Evolutionary conservation across 352 stramenopile genomes (phyloP), one percentile per base, ranked within the genome.

Genomic region (Phytopythium vexans): DNA sequence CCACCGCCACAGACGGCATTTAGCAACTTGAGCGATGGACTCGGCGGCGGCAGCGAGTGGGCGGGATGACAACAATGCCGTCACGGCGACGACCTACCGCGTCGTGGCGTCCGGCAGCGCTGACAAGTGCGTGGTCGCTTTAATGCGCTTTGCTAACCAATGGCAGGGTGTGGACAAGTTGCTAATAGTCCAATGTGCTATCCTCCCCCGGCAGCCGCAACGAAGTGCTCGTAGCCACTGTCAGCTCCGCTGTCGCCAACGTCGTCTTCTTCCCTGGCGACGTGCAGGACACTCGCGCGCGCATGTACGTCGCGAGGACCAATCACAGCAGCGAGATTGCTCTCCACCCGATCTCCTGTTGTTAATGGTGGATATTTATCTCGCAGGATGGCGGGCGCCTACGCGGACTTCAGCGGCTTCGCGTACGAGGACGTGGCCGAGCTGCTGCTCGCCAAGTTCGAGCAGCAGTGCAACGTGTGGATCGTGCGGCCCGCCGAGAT

Each of bases 241-340:
- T 31, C 4, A 15, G 51, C 7, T 32, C 57, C 16, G 67, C 65
- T 0, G 50, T 44, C 2, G 66, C 59, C 33, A 87, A 85, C 53
- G 71, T 87, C n/a, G 61, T 89, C 10, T 86, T 82, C 56, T 89
- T 89, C 47, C 78, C 78, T 36, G 78, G 78, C 36, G 78, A 89
- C 43, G 72, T 87, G 11, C 76, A 87, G 54, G 67, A 87, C 52
- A 84, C 81, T 49, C 53, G 70, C 11, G 52, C 54, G 15, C 46
- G 43, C 35, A 87, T 89, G 78, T 82, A 66, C 16, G 64, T 32
- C 39, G 15, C 31, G 45, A 10, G 36, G 43, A 14, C 46, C 15
- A 43, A 35, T 31, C 12, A 43, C 36, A 14, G 8, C 37, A 9
- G 1, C 11, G 38, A 39, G 12, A 53, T 58, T 35, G 36, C 44